phyloP scores from a whole-genome alignment of 2,329 filamentous ascomycete genomes.

The Aspergillus fijiensis region DNA sequence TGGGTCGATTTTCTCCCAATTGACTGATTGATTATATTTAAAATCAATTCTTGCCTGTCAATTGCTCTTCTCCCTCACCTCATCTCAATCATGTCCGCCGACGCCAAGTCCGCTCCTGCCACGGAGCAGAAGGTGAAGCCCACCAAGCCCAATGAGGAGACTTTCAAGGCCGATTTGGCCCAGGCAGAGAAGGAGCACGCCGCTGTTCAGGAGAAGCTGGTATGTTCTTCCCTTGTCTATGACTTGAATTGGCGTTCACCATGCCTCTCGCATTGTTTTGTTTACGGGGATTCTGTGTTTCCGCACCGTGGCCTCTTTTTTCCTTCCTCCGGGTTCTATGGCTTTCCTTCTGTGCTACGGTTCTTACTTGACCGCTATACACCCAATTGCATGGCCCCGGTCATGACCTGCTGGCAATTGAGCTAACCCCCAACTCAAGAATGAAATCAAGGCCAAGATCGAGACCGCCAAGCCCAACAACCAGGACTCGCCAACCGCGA shows the following conservation, averaged over 20 bases:
- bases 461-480: conserved; percentile 79
- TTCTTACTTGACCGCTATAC: not conserved
- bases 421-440: conserved; percentile 59
- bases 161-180: conserved; percentile 75
- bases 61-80: conserved; percentile 9
- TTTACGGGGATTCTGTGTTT: not conserved
- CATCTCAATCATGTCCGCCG: conserved; percentile 35
- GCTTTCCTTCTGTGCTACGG: not conserved
- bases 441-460: conserved; percentile 82
- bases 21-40: too few relatives aligned
- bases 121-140: conserved; percentile 59
- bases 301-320: conserved; percentile 6
- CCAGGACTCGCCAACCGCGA: conserved; percentile 74
- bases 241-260: conserved; percentile 3
- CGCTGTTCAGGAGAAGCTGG: conserved; percentile 69
- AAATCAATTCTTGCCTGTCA: conserved; percentile 11
- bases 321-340: not conserved
- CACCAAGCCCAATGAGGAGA: conserved; percentile 81
- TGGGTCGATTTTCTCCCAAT: conserved; percentile 5
- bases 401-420: conserved; percentile 8
- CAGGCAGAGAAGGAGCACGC: conserved; percentile 85
- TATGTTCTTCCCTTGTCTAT: conserved; percentile 30
- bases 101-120: conserved; percentile 30
- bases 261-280: conserved; percentile 5
- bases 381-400: not conserved